Base-by-base conservation (phyloP, 768 basidiomycete genomes). In the Dioszegia aurantiaca region DNA sequence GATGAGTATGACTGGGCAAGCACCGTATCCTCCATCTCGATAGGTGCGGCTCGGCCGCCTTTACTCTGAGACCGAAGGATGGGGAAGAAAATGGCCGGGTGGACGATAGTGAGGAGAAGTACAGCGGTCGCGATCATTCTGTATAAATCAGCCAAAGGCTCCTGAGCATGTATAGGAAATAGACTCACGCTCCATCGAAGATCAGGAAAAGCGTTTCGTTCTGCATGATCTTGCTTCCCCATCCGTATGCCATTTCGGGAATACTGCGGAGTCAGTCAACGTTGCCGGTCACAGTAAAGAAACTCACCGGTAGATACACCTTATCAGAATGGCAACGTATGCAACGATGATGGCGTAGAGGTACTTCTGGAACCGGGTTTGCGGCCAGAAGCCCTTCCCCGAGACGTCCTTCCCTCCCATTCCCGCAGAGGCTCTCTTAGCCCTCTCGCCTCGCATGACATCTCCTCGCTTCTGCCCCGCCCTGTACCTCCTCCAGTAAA, bases 231-330 rank as follows among this genome's bases (percentile, higher is more conserved):
- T 14, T 49, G 19, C 48, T 49, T 36, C 48, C 48, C 48, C 48
- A 49, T 1, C 48, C 48, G 1, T 36, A 33, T n/a, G 48, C 48
- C 48, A 49, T 49, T 14, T 49, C 48, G 3, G 48, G 48, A 2
- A 49, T 49, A 49, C 48, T 49, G 24, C 5, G 4, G 10, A 51
- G 46, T 52, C 49, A 52, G 49, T 33, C 14, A 21, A 2, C 4
- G 19, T 27, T 19, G 11, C 8, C 6, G 6, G 14, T 6, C 33
- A 36, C 12, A 14, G 23, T 30, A n/a, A 8, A 10, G 3, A 14
- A 14, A 52, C 57, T 58, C 49, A 58, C 57, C 57, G 47, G 36
- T 58, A 58, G 21, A 58, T 49, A 43, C 57, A 58, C 14, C 57
- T 17, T n/a, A 58, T 52, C 10, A 58, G 14, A 16, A 58, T 33